Conservation (phyloP, 768 basidiomycete genomes). For the Hebeloma cylindrosporum region DNA sequence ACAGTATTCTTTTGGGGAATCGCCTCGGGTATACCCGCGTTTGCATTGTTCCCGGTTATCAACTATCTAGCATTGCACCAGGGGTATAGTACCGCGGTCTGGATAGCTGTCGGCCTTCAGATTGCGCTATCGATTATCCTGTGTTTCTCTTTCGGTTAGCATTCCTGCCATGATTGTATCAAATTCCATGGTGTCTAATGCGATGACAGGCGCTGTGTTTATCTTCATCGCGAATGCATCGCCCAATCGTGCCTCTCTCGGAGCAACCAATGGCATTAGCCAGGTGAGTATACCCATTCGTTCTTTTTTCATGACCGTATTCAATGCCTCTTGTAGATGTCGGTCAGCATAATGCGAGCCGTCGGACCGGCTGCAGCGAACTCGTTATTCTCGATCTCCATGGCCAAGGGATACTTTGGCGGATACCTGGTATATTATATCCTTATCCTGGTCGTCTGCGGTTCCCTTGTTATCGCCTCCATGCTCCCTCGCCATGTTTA, state of each 20-base stretch:
- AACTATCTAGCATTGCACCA: slow-evolving; percentile 51
- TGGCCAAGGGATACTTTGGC: slow-evolving; percentile 49
- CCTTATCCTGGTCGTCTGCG: slow-evolving; percentile 29
- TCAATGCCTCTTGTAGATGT: slow-evolving; percentile 23
- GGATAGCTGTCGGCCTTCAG: slow-evolving; percentile 51
- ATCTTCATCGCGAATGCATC: slow-evolving; percentile 68
- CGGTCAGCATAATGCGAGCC: slow-evolving; percentile 39
- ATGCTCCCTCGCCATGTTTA: slow-evolving; percentile 38
- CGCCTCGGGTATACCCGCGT: slow-evolving; percentile 47
- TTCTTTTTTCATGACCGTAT: slow-evolving; percentile 4
- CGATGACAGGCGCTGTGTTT: slow-evolving; percentile 55
- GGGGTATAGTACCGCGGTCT: slow-evolving; percentile 50
- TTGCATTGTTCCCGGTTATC: slow-evolving; percentile 60
- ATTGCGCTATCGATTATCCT: slow-evolving; percentile 44
- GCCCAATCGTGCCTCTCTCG: slow-evolving; percentile 65
- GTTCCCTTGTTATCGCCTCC: slow-evolving; percentile 32
- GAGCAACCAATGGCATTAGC: slow-evolving; percentile 70
- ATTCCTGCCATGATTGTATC: neutral
- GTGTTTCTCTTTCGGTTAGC: slow-evolving; percentile 59
- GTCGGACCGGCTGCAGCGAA: slow-evolving; percentile 60
- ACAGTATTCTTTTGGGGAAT: slow-evolving; percentile 55
- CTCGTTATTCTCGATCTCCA: slow-evolving; percentile 69
- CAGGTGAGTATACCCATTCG: slow-evolving; percentile 31
- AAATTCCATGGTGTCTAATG: too few species aligned
- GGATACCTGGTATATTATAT: slow-evolving; percentile 58